Conservation (phyloP, 345 rosid genomes). For the Bruguiera sexangula region DNA sequence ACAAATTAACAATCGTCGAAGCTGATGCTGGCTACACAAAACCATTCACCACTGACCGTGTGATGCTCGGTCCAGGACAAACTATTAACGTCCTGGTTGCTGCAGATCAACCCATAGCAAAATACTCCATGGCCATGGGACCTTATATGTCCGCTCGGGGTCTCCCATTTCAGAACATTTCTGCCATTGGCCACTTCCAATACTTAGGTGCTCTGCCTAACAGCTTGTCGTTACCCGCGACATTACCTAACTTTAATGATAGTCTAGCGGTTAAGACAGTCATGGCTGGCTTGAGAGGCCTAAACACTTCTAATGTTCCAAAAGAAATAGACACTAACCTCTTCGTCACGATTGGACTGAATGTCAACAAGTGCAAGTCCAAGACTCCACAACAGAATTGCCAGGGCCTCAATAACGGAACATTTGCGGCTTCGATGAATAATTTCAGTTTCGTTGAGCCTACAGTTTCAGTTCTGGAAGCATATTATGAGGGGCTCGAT, state of each 20-base stretch:
- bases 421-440: conserved; percentile 82
- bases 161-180: conserved; percentile 56
- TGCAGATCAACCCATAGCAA: conserved; percentile 68
- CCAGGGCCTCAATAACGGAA: conserved; percentile 48
- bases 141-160: conserved; percentile 64
- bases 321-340: conserved; percentile 51
- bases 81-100: conserved; percentile 76
- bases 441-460: conserved; percentile 70
- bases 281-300: conserved; percentile 76
- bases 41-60: conserved; percentile 56
- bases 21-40: conserved; percentile 82
- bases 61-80: conserved; percentile 92
- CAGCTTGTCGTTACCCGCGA: conserved; percentile 53
- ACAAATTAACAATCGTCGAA: conserved; percentile 73
- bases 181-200: conserved; percentile 58
- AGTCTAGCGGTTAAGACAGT: conserved; percentile 65
- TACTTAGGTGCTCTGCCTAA: conserved; percentile 57
- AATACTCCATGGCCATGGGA: conserved; percentile 78
- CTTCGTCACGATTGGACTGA: conserved; percentile 62
- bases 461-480: conserved; percentile 58
- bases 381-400: conserved; percentile 50
- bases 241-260: conserved; percentile 59
- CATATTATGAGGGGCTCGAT: conserved; percentile 55
- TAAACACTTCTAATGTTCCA: conserved; percentile 46
- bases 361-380: conserved; percentile 63